These are phyloP conservation scores for Pyracantha coccinea DNA, from an alignment of 331 rosid species.

Conservation along the genomic window DNA sequence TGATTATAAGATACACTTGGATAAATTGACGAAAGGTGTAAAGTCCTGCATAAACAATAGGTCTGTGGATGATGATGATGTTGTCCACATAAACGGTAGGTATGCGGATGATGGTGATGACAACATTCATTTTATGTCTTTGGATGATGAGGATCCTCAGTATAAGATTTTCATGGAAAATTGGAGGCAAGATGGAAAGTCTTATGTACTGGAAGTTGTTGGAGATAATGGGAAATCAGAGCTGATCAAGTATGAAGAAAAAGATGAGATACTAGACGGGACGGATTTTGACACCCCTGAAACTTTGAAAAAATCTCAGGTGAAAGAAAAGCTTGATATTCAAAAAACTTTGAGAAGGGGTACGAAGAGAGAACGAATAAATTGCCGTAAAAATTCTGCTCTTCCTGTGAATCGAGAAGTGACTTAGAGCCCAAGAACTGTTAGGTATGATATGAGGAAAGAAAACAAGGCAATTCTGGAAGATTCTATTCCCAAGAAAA, in stretches of 20 bases:
- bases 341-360: background rate
- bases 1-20: no score
- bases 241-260: slow-evolving; percentile 18
- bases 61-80: no score
- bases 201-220: slow-evolving; percentile 11
- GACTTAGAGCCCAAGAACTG: background rate
- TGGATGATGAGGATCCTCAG: slow-evolving; percentile 19
- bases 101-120: no score
- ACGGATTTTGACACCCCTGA: background rate
- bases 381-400: background rate
- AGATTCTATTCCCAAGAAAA: slow-evolving; percentile 3
- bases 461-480: background rate
- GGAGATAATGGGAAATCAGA: slow-evolving; percentile 2
- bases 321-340: background rate
- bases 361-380: background rate
- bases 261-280: background rate
- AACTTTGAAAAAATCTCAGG: background rate
- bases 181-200: slow-evolving; percentile 22
- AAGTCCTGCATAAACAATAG: no score
- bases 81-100: no score
- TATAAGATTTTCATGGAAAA: slow-evolving; percentile 28
- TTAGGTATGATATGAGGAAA: background rate
- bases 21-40: no score
- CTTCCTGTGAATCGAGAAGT: background rate
- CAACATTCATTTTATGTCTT: no score